These are phyloP conservation scores for Calonectria crousiana DNA, from an alignment of 2,329 filamentous ascomycete genomes.

Conservation along the genomic window DNA sequence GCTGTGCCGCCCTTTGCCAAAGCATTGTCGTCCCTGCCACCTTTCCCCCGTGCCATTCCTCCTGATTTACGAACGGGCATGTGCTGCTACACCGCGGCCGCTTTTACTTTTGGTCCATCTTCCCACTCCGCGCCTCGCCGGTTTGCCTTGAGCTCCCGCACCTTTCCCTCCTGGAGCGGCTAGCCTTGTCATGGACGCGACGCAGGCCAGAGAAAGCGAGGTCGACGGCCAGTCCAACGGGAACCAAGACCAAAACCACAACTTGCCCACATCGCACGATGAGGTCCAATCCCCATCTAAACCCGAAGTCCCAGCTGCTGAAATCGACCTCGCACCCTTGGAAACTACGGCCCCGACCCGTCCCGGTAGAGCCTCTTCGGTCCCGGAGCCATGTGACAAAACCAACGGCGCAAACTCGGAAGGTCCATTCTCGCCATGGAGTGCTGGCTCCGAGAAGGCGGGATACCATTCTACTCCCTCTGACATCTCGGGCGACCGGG, in stretches of 20 bases:
- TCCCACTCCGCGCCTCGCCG: conserved; percentile 17
- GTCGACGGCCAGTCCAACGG: conserved; percentile 21
- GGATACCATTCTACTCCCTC: conserved; percentile 48
- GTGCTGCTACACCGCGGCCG: conserved; percentile 35
- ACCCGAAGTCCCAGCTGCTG: conserved; percentile 22
- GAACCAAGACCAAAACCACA: background rate
- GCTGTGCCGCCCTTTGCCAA: background rate
- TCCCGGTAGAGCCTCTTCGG: conserved; percentile 29
- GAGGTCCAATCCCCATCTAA: conserved; percentile 32
- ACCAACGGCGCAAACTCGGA: conserved; percentile 36
- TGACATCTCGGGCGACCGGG: conserved; percentile 67
- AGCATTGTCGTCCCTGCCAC: background rate
- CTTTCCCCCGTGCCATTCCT: background rate
- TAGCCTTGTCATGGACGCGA: conserved; percentile 39
- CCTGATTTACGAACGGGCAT: conserved; percentile 30
- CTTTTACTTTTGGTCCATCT: conserved; percentile 26
- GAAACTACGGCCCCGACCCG: conserved; percentile 22
- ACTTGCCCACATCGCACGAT: background rate
- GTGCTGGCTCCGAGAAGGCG: conserved; percentile 54
- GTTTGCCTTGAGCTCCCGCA: conserved; percentile 12
- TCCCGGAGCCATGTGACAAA: conserved; percentile 34
- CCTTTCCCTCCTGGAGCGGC: conserved; percentile 31
- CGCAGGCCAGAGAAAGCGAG: conserved; percentile 30
- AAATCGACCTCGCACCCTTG: conserved; percentile 13
- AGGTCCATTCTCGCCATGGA: conserved; percentile 55